Percentiles rank a stretch among this genome's conserved stretches.
phyloP scores from a whole-genome alignment of 257 asterid genomes.

The Solanum medicagineum region DNA sequence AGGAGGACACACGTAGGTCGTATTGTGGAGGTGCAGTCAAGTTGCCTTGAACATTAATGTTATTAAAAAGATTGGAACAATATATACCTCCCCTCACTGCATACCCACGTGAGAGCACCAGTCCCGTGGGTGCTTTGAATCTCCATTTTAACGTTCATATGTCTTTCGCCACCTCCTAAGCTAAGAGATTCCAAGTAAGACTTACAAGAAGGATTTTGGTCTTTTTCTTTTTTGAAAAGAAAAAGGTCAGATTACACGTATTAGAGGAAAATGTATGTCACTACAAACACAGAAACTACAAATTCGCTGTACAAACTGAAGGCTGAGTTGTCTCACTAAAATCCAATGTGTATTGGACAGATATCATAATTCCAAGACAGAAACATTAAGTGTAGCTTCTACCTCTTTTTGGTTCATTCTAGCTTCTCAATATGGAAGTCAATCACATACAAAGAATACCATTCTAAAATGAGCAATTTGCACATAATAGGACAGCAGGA shows the following conservation, averaged over 20 bases:
- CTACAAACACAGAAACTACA: background rate
- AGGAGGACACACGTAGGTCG: background rate
- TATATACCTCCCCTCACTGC: background rate
- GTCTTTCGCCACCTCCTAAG: background rate
- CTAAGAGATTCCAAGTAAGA: background rate
- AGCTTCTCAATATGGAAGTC: background rate
- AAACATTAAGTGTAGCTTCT: background rate
- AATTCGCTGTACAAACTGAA: background rate
- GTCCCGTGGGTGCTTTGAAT: background rate
- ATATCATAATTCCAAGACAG: background rate
- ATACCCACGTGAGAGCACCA: background rate
- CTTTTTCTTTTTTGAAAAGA: constrained; percentile 17
- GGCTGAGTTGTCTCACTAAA: background rate
- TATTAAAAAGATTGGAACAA: background rate
- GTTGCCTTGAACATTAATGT: background rate
- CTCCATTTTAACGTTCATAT: background rate
- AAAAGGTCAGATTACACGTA: background rate
- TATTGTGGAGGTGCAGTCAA: background rate
- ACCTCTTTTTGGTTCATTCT: background rate
- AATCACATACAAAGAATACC: background rate
- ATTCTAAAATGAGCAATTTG: background rate
- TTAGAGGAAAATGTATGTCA: background rate
- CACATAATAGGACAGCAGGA: background rate
- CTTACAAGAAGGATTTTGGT: background rate
- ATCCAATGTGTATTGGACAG: background rate